Conservation (phyloP, 257 asterid species). For the Jaltomata sinuosa region DNA sequence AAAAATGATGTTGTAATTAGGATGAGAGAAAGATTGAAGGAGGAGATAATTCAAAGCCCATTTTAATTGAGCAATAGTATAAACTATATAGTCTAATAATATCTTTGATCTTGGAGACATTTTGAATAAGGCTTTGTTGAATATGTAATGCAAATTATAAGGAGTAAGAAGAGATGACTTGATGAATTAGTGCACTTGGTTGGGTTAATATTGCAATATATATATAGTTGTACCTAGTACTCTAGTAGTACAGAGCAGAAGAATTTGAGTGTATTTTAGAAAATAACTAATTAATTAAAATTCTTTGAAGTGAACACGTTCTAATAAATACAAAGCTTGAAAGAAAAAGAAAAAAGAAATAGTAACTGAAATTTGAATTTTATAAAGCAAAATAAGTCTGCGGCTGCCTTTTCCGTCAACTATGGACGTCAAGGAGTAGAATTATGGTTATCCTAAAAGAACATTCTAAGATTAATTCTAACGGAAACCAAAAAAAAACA, state of each 20-base stretch:
- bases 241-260: not conserved
- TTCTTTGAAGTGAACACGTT: not conserved
- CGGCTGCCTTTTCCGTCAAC: not conserved
- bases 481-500: no score
- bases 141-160: not conserved
- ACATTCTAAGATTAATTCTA: no score
- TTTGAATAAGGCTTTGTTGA: not conserved
- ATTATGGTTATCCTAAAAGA: not conserved
- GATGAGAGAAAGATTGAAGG: not conserved
- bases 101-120: not conserved
- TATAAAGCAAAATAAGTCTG: not conserved
- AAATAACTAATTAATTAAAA: not conserved
- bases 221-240: not conserved
- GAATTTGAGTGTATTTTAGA: not conserved
- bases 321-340: not conserved
- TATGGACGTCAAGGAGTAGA: not conserved
- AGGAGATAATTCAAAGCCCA: conserved; percentile 15
- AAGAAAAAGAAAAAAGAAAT: not conserved
- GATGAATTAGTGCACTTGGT: not conserved
- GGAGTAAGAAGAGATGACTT: not conserved
- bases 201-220: not conserved
- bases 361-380: not conserved
- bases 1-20: not conserved
- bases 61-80: not conserved
- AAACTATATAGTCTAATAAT: not conserved